Base-by-base conservation (phyloP, 345 rosid genomes). In the Acer negundo region DNA sequence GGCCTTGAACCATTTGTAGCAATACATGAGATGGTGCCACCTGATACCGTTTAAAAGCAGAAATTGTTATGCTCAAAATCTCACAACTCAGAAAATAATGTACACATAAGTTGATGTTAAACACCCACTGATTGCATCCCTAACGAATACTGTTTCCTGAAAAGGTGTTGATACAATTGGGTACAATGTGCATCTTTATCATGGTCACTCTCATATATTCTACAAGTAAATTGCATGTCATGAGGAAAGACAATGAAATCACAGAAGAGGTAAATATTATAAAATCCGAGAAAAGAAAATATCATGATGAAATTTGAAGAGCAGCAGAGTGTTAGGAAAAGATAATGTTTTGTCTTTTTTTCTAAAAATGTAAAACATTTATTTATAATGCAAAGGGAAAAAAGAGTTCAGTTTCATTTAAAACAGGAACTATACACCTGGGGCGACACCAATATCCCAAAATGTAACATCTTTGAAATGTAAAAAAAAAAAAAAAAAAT, bases 21-120 rank as follows among this genome's bases (percentile, higher is more conserved):
- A 53, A 95, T 89, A 82, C 99, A 88, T 24, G 93, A 83, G 80
- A 90, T 86, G 42, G 82, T 70, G 46, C 87, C 75, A 77, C 92
- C 98, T 95, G 89, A 79, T 70, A 68, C 24, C 62, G n/a, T 31
- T 31, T 40, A 35, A 55, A 22, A 13, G 15, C 67, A 35, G 6
- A 35, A 4, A 35, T 35, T 35, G 38, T 35, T 35, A 35, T 35
- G 38, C 38, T 35, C 38, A 4, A 35, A 35, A 35, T 35, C 6
- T 35, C 38, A 35, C 6, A 4, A 62, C 19, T 46, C 68, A 65
- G 35, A 3, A 49, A 49, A 15, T n/a, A 67, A 67, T 44, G 11
- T 55, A 78, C 4, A 11, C 13, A 38, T 23, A 23, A 56, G 10
- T 55, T 26, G 6, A 17, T 65, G 16, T 20, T 28, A 13, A 49